These are phyloP conservation scores for Colletotrichum limetticola DNA, from an alignment of 2,329 filamentous ascomycete species.

Conservation along the genomic window DNA sequence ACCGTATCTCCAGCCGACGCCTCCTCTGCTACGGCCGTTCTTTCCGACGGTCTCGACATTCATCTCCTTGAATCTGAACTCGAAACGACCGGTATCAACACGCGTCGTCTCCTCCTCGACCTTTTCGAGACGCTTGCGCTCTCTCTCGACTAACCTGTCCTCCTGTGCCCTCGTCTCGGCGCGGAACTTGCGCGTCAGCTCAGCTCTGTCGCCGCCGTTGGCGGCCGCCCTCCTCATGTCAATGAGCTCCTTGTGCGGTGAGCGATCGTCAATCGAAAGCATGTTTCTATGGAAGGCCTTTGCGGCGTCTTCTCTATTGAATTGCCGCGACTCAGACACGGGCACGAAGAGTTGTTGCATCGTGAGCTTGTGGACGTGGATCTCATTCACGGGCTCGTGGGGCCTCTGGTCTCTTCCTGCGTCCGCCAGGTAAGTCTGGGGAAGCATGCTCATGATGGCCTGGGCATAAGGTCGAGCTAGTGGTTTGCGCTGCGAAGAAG, in stretches of 20 bases:
- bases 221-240: slow-evolving; percentile 61
- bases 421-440: slow-evolving; percentile 67
- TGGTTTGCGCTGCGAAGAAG: slow-evolving; percentile 71
- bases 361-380: slow-evolving; percentile 70
- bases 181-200: slow-evolving; percentile 54
- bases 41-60: slow-evolving; percentile 67
- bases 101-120: slow-evolving; percentile 55
- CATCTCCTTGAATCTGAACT: slow-evolving; percentile 72
- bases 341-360: slow-evolving; percentile 74
- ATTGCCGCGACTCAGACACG: slow-evolving; percentile 70
- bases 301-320: slow-evolving; percentile 74
- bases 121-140: slow-evolving; percentile 45
- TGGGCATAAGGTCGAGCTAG: slow-evolving; percentile 81
- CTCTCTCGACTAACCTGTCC: slow-evolving; percentile 48
- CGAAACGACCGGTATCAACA: slow-evolving; percentile 63
- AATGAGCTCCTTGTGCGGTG: slow-evolving; percentile 72
- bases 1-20: slow-evolving; percentile 72
- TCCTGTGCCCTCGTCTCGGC: slow-evolving; percentile 56
- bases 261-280: slow-evolving; percentile 68
- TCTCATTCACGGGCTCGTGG: slow-evolving; percentile 73
- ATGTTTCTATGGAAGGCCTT: slow-evolving; percentile 70
- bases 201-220: slow-evolving; percentile 46
- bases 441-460: slow-evolving; percentile 84
- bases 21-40: slow-evolving; percentile 61
- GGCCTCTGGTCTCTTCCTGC: slow-evolving; percentile 37